Conservation (phyloP, 768 basidiomycete species). For the Mrakia gelida region DNA sequence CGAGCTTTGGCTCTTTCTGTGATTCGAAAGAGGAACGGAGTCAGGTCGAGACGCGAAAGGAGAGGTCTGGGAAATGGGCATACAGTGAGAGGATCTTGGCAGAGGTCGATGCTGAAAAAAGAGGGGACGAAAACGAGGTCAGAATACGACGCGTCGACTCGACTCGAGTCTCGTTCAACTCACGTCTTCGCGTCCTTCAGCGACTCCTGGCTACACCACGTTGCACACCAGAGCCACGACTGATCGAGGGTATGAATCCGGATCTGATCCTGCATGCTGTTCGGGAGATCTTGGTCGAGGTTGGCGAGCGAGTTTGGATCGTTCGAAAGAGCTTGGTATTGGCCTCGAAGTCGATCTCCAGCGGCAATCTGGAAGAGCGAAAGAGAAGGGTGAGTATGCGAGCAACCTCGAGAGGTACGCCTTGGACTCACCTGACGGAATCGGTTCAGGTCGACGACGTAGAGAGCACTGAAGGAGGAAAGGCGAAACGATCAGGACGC, state of each 20-base stretch:
- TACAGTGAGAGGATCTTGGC: conserved; percentile 92
- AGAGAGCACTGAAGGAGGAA: conserved; percentile 64
- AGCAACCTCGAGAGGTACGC: conserved; percentile 46
- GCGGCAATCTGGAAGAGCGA: conserved; percentile 51
- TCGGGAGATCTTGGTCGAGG: conserved; percentile 70
- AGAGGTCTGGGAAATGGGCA: conserved; percentile 37
- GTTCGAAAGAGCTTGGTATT: conserved; percentile 88
- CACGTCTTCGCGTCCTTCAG: conserved; percentile 46
- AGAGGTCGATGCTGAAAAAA: conserved; percentile 85
- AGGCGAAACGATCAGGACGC: background rate
- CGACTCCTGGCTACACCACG: conserved; percentile 71
- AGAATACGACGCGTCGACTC: background rate
- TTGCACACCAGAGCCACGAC: conserved; percentile 99
- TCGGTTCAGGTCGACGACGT: conserved; percentile 89
- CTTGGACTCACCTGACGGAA: conserved; percentile 71
- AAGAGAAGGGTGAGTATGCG: background rate
- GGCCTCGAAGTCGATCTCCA: conserved; percentile 54
- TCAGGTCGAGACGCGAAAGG: too few relatives aligned
- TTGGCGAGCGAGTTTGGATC: conserved; percentile 79
- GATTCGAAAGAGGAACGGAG: conserved; percentile 23
- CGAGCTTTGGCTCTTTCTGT: conserved; percentile 95
- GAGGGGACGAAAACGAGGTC: background rate
- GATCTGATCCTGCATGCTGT: conserved; percentile 84
- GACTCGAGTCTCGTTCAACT: conserved; percentile 22
- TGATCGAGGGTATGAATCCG: conserved; percentile 87